Base-by-base conservation (phyloP, 2,329 filamentous ascomycete species). In the Teratosphaeriaceae sp. region DNA sequence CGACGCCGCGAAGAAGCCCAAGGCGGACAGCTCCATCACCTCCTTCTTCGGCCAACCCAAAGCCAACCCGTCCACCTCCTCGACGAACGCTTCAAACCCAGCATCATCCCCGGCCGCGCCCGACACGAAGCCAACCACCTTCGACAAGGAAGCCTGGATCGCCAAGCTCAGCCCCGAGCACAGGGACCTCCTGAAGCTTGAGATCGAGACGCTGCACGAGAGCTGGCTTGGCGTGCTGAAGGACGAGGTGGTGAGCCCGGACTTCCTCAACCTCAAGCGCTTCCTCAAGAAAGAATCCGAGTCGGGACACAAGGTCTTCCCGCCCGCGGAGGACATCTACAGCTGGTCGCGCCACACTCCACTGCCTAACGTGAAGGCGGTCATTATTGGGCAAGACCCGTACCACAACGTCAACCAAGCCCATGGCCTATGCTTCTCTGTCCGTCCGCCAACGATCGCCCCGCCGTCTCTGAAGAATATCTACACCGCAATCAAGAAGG, bases 391-490 rank as follows among this genome's bases (percentile, higher is more conserved):
- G 52, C 92, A 98, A 70, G 92, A 98, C 63, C 92, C 92, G 2
- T 98, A 98, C 66, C 92, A 98, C 71, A 94, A 94, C 64, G 65
- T 80, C 63, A 94, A 94, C 65, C 92, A 98, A 73, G 92, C 92
- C 39, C 92, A 97, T 65, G 92, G 92, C 33, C 81, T 98, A 46
- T 90, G 86, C 62, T 98, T 98, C 74, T 95, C 88, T 37, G 89
- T 97, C 43, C 85, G 86, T 8, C 83, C 90, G 2, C 92, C 92
- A 0, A 94, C 88, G 0, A 79, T 79, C 3, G 88, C 90, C 1
- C 92, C 92, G 0, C 89, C 90, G 0, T 95, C 88, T 1, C 80
- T 98, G 13, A 79, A 80, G 56, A 98, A 98, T 69, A 96, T 98
- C 70, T 98, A 94, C 73, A 88, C 75, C 33, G 84, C 82, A 9